These are phyloP conservation scores for Penicillium egyptiacum DNA, from an alignment of 495 filamentous ascomycete species.

Conservation along the genomic window DNA sequence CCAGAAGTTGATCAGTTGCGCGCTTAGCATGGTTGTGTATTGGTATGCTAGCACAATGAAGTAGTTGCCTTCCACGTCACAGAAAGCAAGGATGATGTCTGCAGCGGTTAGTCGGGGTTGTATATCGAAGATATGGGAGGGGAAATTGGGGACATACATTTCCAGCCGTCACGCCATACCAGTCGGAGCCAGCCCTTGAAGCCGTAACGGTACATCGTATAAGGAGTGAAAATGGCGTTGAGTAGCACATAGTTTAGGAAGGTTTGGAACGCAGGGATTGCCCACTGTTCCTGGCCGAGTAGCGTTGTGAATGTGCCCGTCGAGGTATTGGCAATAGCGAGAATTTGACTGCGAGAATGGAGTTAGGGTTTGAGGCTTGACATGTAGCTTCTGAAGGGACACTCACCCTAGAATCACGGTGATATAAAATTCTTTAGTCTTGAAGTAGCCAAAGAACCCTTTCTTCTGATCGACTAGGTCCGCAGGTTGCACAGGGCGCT, in stretches of 20 bases:
- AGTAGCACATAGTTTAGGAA: constrained; percentile 93
- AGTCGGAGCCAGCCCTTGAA: constrained; percentile 65
- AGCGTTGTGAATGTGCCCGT: constrained; percentile 87
- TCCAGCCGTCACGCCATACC: constrained; percentile 75
- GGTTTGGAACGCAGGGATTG: constrained; percentile 95
- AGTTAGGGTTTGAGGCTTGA: neutral
- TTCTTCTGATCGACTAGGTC: constrained; percentile 48
- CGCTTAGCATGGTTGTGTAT: constrained; percentile 86
- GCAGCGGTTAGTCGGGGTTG: neutral
- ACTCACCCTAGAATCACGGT: constrained; percentile 72
- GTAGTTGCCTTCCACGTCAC: constrained; percentile 97
- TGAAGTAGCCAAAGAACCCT: constrained; percentile 75
- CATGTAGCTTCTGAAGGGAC: neutral
- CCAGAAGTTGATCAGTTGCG: constrained; percentile 98
- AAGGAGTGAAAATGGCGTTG: constrained; percentile 75
- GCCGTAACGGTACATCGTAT: constrained; percentile 81
- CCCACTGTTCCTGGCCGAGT: constrained; percentile 65
- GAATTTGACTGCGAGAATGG: constrained; percentile 60
- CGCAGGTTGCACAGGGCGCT: constrained; percentile 21
- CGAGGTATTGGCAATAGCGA: constrained; percentile 82
- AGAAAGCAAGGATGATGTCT: constrained; percentile 85
- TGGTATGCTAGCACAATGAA: constrained; percentile 93
- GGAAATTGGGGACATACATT: constrained; percentile 50
- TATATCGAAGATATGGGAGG: neutral
- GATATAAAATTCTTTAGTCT: constrained; percentile 83